Evolutionary conservation across 345 rosid species (phyloP).

Genomic region (Rubroshorea leprosula): DNA sequence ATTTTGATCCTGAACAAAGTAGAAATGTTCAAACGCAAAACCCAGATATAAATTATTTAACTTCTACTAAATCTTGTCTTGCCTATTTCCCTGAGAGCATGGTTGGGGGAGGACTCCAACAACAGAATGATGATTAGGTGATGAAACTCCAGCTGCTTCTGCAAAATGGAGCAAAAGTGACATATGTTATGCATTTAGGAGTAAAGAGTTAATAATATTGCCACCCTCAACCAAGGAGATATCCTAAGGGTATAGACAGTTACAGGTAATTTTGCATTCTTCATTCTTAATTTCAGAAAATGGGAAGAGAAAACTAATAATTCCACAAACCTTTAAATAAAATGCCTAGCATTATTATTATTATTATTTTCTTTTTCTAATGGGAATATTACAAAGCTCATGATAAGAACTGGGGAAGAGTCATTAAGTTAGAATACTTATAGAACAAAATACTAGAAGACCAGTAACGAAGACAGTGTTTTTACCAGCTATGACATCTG

Average conservation of each 20-base stretch:
- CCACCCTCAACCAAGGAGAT: constrained; percentile 3
- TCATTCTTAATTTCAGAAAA: constrained; percentile 6
- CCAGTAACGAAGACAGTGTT: neutral
- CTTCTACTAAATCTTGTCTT: constrained; percentile 21
- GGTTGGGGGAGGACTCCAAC: constrained; percentile 86
- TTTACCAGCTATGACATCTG: constrained; percentile 59
- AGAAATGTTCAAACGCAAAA: neutral
- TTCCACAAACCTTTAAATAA: neutral
- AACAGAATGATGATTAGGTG: constrained; percentile 48
- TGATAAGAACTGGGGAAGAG: neutral
- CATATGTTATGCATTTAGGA: constrained; percentile 1
- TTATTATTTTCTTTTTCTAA: neutral
- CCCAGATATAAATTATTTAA: constrained; percentile 7
- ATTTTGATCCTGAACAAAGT: neutral
- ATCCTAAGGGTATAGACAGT: neutral
- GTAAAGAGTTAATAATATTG: constrained; percentile 6
- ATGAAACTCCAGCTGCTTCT: constrained; percentile 64
- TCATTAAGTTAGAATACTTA: neutral
- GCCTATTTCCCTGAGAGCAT: constrained; percentile 62
- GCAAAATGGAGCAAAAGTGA: constrained; percentile 27
- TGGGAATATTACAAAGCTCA: neutral
- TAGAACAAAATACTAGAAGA: neutral
- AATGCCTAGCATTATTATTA: no score
- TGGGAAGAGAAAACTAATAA: neutral
- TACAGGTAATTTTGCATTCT: constrained; percentile 5